Conservation (phyloP, 1,284 basidiomycete genomes). For the Spongiforma sp. region DNA sequence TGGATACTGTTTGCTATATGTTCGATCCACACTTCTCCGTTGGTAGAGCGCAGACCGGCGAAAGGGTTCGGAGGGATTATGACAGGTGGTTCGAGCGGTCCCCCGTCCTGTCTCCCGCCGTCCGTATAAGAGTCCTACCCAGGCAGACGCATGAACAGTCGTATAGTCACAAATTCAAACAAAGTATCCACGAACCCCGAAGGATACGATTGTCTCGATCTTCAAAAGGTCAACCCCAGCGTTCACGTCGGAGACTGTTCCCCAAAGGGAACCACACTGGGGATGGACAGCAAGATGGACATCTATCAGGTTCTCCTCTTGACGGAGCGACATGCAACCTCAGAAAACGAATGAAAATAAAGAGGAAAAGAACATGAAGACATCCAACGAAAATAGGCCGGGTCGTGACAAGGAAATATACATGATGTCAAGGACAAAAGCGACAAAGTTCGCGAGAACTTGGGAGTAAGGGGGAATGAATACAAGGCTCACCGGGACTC, state of each 20-base stretch:
- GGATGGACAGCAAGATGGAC: conserved; percentile 50
- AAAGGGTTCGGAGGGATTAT: conserved; percentile 36
- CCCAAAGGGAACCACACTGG: conserved; percentile 44
- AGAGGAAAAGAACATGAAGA: conserved; percentile 2
- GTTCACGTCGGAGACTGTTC: conserved; percentile 48
- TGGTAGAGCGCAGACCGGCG: conserved; percentile 42
- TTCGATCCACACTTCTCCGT: conserved; percentile 42
- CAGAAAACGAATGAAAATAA: conserved; percentile 11
- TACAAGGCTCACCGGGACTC: conserved; percentile 17
- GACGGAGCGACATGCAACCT: conserved; percentile 7
- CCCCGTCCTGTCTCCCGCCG: conserved; percentile 42
- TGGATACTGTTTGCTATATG: conserved; percentile 27
- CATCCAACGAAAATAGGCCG: not conserved
- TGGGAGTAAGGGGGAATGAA: not conserved
- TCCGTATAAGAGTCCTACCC: conserved; percentile 39
- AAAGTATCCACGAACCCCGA: conserved; percentile 43
- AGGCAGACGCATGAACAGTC: conserved; percentile 4
- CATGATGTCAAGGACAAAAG: not conserved
- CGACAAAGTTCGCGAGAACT: not conserved
- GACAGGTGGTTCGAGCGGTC: conserved; percentile 38
- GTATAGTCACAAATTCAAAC: not conserved
- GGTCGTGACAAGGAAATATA: not conserved
- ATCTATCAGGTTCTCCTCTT: conserved; percentile 26
- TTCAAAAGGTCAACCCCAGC: conserved; percentile 43
- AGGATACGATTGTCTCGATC: conserved; percentile 51